Percentiles rank a stretch among this genome's conserved stretches.
Evolutionary conservation across 2,329 filamentous ascomycete species (phyloP).

Genomic region (Sporothrix schenckii): DNA sequence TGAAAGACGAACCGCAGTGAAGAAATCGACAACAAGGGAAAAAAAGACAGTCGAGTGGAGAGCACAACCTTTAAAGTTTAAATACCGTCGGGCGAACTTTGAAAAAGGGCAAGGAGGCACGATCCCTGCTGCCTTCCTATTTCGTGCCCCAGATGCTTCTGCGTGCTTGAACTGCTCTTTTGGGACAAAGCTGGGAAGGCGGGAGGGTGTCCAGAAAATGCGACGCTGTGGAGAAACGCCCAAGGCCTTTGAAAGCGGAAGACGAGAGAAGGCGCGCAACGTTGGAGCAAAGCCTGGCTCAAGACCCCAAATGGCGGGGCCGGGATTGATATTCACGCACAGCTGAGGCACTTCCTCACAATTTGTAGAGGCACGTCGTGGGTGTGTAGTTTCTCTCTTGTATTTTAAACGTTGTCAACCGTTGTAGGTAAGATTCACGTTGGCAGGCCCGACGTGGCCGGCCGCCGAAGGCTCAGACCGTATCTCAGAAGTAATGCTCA

Average conservation of each 20-base stretch:
- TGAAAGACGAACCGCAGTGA: not conserved
- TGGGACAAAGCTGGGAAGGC: constrained; percentile 12
- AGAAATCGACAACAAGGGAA: not conserved
- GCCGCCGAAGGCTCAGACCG: not conserved
- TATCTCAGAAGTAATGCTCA: too few species aligned
- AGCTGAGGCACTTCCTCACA: not conserved
- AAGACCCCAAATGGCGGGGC: not conserved
- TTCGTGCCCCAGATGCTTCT: constrained; percentile 1
- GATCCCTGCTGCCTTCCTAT: constrained; percentile 24
- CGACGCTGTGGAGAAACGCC: constrained; percentile 19
- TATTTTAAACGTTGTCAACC: too few species aligned
- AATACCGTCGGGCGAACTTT: not conserved
- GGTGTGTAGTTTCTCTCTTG: too few species aligned
- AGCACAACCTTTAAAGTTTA: not conserved
- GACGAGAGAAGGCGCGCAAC: constrained; percentile 12
- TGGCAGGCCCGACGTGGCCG: not conserved
- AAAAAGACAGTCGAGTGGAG: not conserved
- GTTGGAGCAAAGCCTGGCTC: not conserved
- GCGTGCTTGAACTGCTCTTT: constrained; percentile 21
- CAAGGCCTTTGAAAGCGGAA: not conserved
- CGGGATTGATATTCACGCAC: constrained; percentile 9
- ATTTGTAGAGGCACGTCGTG: too few species aligned
- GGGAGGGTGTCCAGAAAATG: constrained; percentile 24
- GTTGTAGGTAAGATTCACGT: too few species aligned
- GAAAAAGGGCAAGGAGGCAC: constrained; percentile 2